Evolutionary conservation across 2,329 filamentous ascomycete genomes (phyloP).

Genomic region (Fusarium globosum): DNA sequence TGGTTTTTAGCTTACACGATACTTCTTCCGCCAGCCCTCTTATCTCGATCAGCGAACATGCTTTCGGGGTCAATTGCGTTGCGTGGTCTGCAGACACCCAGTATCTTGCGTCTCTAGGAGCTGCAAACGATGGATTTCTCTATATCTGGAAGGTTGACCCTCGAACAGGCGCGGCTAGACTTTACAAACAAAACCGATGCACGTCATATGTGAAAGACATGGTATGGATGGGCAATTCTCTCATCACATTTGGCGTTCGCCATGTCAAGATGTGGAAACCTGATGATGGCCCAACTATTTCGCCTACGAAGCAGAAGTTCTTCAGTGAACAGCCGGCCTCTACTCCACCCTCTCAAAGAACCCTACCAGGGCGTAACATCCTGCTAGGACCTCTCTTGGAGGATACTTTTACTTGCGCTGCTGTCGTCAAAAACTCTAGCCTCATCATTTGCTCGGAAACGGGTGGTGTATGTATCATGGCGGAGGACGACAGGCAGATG

Average conservation of each 20-base stretch:
- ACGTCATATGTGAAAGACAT: constrained; percentile 88
- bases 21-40: constrained; percentile 83
- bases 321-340: constrained; percentile 53
- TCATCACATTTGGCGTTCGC: constrained; percentile 89
- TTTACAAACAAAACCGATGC: constrained; percentile 90
- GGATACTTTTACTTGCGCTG: constrained; percentile 83
- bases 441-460: constrained; percentile 88
- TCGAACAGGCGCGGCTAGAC: constrained; percentile 80
- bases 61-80: constrained; percentile 86
- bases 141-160: constrained; percentile 90
- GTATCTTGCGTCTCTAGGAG: constrained; percentile 88
- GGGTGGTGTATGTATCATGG: constrained; percentile 89
- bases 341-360: constrained; percentile 60
- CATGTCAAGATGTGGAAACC: constrained; percentile 95
- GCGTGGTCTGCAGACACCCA: constrained; percentile 89
- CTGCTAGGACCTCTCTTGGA: constrained; percentile 85
- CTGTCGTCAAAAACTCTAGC: constrained; percentile 74
- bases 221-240: constrained; percentile 85
- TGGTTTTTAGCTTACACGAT: constrained; percentile 89
- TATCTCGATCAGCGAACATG: constrained; percentile 88
- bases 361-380: constrained; percentile 87
- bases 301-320: constrained; percentile 73
- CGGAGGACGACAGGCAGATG: constrained; percentile 78
- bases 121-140: constrained; percentile 91
- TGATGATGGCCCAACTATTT: constrained; percentile 70